Evolutionary conservation across 768 basidiomycete genomes (phyloP).

Genomic region (Mycena latifolia): DNA sequence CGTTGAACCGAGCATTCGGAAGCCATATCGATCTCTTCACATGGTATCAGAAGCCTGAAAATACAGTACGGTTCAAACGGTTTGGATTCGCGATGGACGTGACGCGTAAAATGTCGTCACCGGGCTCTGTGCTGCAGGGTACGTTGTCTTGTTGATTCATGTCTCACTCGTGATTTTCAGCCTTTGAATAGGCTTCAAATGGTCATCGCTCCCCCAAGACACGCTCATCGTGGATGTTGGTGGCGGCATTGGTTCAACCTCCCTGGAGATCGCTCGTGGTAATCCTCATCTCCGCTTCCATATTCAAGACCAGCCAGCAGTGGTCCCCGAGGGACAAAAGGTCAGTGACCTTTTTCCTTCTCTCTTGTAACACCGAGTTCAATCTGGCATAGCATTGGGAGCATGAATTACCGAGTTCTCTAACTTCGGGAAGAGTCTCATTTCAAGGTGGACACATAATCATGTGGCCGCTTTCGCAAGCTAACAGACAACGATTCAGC

Average conservation of each 20-base stretch:
- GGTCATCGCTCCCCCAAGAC: not conserved
- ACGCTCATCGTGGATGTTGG: slow-evolving; percentile 15
- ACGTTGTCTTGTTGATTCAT: slow-evolving; percentile 26
- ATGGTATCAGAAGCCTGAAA: slow-evolving; percentile 40
- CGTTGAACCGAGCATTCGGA: slow-evolving; percentile 37
- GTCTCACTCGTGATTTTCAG: not conserved
- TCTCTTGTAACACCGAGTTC: not conserved
- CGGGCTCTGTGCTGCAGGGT: slow-evolving; percentile 7
- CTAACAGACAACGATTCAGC: slow-evolving; percentile 41
- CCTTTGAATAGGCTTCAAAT: slow-evolving; percentile 12
- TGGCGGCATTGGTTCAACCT: slow-evolving; percentile 6
- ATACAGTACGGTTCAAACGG: slow-evolving; percentile 33
- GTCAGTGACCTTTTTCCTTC: too few species aligned
- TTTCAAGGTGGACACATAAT: not conserved
- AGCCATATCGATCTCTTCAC: slow-evolving; percentile 36
- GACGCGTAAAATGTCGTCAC: slow-evolving; percentile 9
- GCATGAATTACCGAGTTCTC: slow-evolving; percentile 31
- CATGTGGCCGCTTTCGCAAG: not conserved
- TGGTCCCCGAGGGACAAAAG: slow-evolving; percentile 1
- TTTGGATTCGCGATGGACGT: slow-evolving; percentile 43
- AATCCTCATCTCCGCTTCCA: not conserved
- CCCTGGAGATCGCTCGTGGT: not conserved
- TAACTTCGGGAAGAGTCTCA: slow-evolving; percentile 10
- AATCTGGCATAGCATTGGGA: slow-evolving; percentile 38
- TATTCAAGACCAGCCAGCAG: slow-evolving; percentile 13